Base-by-base conservation (phyloP, 768 basidiomycete species). In the Asterophora parasitica region DNA sequence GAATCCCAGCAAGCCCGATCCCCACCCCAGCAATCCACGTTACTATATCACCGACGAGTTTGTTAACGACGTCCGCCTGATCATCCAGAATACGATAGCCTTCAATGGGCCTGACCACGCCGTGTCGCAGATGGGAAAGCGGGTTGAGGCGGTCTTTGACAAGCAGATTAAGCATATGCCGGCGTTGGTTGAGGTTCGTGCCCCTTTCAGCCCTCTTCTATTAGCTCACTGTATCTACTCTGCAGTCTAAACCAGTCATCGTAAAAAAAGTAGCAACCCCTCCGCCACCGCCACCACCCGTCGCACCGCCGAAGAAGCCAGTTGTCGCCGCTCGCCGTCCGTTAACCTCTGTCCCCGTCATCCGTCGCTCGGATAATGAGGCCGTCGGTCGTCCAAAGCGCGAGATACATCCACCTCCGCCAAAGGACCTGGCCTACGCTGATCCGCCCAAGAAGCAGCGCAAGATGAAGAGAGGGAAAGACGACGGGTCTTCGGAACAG, bases 91-190 rank as follows among this genome's bases (percentile, higher is more conserved):
- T 60, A 89, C 88, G 49, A 65, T 82, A 35, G 83, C 82, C 2
- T 99, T 98, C 77, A 99, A 99, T 63, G 96, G 96, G 1, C 84
- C 85, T 2, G 89, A 92, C 44, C 94, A 97, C 62, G 69, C 74
- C 23, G 77, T 98, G 36, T 77, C 82, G 2, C 61, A 65, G n/a
- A 87, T 86, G 75, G 95, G 89, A 11, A 87, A 85, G 58, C 81
- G 83, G 23, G 65, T 98, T 7, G 85, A 92, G 61, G 82, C 81
- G 48, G 77, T 85, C 6, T 95, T 94, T 58, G 93, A 96, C 62
- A 94, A 88, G 67, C 80, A 85, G 61, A 74, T 92, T 48, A 87
- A 89, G 65, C 83, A 89, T 42, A 71, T 95, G 64, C 95, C 95
- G 8, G 67, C 79, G 10, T 73, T 79, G 7, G 77, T 80, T 53